Conservation (phyloP, 495 filamentous ascomycete genomes). For the Neurospora discreta region DNA sequence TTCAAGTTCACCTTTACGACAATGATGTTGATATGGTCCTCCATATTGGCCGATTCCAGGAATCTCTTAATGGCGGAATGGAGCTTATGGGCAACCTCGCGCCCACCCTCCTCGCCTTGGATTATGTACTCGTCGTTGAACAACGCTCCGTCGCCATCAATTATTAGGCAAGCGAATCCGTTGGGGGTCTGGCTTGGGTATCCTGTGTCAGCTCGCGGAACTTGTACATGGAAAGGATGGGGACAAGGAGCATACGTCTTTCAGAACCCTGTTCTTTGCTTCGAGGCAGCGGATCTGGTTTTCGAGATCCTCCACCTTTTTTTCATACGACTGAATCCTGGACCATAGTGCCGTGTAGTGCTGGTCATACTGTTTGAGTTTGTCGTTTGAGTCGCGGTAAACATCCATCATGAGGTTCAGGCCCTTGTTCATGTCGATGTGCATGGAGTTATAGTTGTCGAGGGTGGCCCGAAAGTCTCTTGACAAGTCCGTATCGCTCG, state of each 20-base stretch:
- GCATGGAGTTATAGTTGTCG: not conserved
- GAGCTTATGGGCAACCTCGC: conserved; percentile 17
- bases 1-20: conserved; percentile 21
- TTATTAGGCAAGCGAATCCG: conserved; percentile 18
- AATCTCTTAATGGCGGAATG: conserved; percentile 12
- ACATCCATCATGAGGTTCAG: not conserved
- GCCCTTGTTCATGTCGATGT: not conserved
- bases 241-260: not conserved
- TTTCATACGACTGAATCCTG: not conserved
- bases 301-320: not conserved
- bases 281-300: not conserved
- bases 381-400: not conserved
- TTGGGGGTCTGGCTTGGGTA: not conserved
- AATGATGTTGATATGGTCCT: conserved; percentile 13
- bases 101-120: conserved; percentile 20
- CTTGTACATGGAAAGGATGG: not conserved
- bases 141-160: conserved; percentile 24
- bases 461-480: not conserved
- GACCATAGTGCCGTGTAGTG: not conserved
- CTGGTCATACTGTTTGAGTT: not conserved
- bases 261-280: not conserved
- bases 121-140: conserved; percentile 20
- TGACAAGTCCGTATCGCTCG: not conserved
- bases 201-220: not conserved
- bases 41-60: not conserved